Evolutionary conservation across 495 filamentous ascomycete genomes (phyloP).

Genomic region (Bombardia bombarda): DNA sequence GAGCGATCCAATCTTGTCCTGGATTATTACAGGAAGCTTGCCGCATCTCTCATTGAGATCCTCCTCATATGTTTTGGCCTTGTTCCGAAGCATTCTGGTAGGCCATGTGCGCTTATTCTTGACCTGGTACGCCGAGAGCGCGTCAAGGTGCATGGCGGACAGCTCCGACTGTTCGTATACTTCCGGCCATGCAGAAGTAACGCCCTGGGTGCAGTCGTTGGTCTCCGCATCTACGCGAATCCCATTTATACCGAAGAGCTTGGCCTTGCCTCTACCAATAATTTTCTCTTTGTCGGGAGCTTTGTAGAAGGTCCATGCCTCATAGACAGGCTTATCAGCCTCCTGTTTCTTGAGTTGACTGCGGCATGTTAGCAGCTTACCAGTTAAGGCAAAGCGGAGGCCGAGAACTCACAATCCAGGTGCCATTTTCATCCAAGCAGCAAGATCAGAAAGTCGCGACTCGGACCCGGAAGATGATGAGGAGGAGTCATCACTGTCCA

Average conservation of each 20-base stretch:
- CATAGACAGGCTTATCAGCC: slow-evolving; percentile 5
- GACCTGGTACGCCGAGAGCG: slow-evolving; percentile 9
- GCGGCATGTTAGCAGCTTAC: not conserved
- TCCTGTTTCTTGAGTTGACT: slow-evolving; percentile 3
- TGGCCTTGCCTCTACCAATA: not conserved
- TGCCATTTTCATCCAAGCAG: no score
- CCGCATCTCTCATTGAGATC: slow-evolving; percentile 15
- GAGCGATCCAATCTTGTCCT: slow-evolving; percentile 5
- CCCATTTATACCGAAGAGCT: no score
- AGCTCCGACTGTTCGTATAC: slow-evolving; percentile 11
- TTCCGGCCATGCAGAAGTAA: not conserved
- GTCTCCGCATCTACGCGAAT: slow-evolving; percentile 1
- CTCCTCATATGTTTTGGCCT: slow-evolving; percentile 18
- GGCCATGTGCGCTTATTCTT: slow-evolving; percentile 14
- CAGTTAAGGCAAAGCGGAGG: no score
- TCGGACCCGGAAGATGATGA: no score
- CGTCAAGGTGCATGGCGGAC: slow-evolving; percentile 9
- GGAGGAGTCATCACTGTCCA: no score
- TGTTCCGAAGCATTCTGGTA: slow-evolving; percentile 6
- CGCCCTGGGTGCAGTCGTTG: not conserved
- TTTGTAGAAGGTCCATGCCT: slow-evolving; percentile 1
- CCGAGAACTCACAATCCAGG: no score
- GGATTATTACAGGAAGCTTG: slow-evolving; percentile 4
- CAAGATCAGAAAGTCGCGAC: no score
- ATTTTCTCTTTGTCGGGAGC: not conserved